These are phyloP conservation scores for Geranium incanum DNA, from an alignment of 441 rosid genomes.

Conservation along the genomic window DNA sequence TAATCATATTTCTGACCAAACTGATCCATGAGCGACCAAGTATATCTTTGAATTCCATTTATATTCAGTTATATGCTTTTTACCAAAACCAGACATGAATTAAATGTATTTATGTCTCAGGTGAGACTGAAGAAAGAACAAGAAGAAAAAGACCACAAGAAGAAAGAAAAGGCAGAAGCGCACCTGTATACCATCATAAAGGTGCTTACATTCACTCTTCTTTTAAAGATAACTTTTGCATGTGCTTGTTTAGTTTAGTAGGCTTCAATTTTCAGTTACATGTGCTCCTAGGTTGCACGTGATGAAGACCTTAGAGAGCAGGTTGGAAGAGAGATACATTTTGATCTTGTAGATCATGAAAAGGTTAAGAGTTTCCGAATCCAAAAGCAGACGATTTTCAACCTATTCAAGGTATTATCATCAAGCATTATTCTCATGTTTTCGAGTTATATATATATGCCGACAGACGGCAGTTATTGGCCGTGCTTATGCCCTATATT, in stretches of 20 bases:
- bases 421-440: background rate
- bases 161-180: constrained; percentile 77
- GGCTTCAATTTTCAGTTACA: constrained; percentile 34
- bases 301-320: constrained; percentile 83
- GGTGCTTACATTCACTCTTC: constrained; percentile 29
- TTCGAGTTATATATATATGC: background rate
- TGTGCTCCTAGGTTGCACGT: constrained; percentile 64
- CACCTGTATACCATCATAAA: constrained; percentile 87
- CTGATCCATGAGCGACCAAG: background rate
- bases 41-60: background rate
- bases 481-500: background rate
- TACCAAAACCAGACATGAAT: background rate
- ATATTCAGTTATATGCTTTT: background rate
- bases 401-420: constrained; percentile 47
- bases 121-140: constrained; percentile 87
- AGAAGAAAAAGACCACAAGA: constrained; percentile 80
- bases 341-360: constrained; percentile 76
- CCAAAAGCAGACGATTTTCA: constrained; percentile 55
- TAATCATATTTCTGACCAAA: background rate
- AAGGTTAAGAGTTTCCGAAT: constrained; percentile 65
- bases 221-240: constrained; percentile 16
- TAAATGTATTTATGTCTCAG: constrained; percentile 29
- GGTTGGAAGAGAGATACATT: constrained; percentile 64
- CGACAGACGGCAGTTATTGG: background rate
- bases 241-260: constrained; percentile 19